A percentile compares a stretch with the other conserved stretches of the same genome.
Evolutionary conservation across 1,284 basidiomycete genomes (phyloP).

Genomic region (Cutaneotrichosporon cutaneum): DNA sequence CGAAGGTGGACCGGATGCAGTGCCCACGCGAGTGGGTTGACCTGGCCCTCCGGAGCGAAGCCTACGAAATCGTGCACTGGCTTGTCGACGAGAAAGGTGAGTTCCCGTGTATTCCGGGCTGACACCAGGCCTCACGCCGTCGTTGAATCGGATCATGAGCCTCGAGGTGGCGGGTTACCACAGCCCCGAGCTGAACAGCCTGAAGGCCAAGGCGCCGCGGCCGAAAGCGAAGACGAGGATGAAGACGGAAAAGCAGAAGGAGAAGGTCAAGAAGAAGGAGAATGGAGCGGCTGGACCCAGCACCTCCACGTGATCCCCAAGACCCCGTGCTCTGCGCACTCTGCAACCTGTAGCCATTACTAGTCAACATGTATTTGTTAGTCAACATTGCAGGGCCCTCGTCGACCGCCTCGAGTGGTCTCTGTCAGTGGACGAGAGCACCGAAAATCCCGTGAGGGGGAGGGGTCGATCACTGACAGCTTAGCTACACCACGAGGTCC

Average conservation of each 20-base stretch:
- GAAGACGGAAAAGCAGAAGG: neutral
- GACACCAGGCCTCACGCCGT: constrained; percentile 18
- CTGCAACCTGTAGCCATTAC: neutral
- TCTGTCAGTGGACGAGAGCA: too few relatives aligned
- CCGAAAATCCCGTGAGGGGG: too few relatives aligned
- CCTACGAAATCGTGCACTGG: constrained; percentile 67
- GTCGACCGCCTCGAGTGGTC: too few relatives aligned
- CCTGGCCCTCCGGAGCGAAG: constrained; percentile 53
- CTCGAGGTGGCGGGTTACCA: constrained; percentile 3
- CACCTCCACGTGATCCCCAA: neutral
- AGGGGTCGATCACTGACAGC: too few relatives aligned
- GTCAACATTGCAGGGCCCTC: too few relatives aligned
- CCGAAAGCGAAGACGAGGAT: neutral
- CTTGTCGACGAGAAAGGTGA: constrained; percentile 69
- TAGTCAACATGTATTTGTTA: too few relatives aligned
- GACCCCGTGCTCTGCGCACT: neutral
- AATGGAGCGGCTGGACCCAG: too few relatives aligned
- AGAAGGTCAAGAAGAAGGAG: neutral
- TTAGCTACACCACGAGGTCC: too few relatives aligned
- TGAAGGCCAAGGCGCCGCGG: neutral
- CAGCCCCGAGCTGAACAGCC: neutral
- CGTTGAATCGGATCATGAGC: constrained; percentile 21
- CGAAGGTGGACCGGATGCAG: constrained; percentile 31
- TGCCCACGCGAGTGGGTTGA: constrained; percentile 27
- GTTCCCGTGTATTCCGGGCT: constrained; percentile 12